Evolutionary conservation across 164 flowering plant species (phyloP).

Genomic region (Berberis vulgaris): DNA sequence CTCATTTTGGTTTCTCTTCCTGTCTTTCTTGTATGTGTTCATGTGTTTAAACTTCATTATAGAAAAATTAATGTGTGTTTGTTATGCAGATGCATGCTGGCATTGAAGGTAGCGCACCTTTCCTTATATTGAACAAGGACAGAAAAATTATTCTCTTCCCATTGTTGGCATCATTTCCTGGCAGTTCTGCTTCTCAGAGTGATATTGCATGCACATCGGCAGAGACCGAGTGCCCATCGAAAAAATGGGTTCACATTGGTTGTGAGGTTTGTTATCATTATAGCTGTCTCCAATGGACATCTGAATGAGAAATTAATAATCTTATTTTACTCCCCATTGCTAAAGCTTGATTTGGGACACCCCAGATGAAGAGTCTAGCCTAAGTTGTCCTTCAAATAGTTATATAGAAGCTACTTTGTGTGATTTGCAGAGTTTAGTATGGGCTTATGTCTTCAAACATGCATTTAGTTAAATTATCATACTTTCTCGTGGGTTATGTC

Average conservation of each 20-base stretch:
- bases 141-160: slow-evolving; percentile 39
- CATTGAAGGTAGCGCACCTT: slow-evolving; percentile 24
- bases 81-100: slow-evolving; percentile 23
- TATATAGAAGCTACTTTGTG: neutral
- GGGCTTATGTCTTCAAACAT: neutral
- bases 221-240: slow-evolving; percentile 33
- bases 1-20: too few species aligned
- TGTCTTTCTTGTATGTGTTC: too few species aligned
- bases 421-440: neutral
- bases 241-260: slow-evolving; percentile 75
- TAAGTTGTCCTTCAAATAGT: too few species aligned
- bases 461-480: too few species aligned
- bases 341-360: neutral
- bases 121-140: slow-evolving; percentile 41
- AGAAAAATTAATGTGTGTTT: neutral
- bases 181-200: slow-evolving; percentile 15
- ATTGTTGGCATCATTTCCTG: slow-evolving; percentile 18
- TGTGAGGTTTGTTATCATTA: slow-evolving; percentile 46
- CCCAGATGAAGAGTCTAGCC: neutral
- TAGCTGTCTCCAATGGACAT: neutral
- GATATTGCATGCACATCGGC: slow-evolving; percentile 28
- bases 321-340: neutral
- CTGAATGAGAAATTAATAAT: too few species aligned
- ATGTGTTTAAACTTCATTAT: neutral
- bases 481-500: too few species aligned